Conservation (phyloP, 2,329 filamentous ascomycete species). For the Aspergillus arachidicola region DNA sequence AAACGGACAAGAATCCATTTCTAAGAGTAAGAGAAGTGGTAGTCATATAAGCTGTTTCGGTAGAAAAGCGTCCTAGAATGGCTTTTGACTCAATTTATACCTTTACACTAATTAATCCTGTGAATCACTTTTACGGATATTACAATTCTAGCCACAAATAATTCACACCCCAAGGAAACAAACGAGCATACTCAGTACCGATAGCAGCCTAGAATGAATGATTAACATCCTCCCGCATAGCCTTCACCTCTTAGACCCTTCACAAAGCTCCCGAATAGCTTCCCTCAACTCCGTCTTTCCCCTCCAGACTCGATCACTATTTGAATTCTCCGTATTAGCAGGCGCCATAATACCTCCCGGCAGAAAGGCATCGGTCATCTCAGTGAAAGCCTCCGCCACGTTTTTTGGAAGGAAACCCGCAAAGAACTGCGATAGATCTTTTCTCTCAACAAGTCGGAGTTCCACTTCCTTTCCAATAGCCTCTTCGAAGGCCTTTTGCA, state of each 20-base stretch:
- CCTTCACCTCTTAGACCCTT: neutral
- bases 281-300: conserved; percentile 8
- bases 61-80: neutral
- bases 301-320: neutral
- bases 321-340: neutral
- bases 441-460: conserved; percentile 10
- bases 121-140: neutral
- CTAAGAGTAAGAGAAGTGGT: neutral
- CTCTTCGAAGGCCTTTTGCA: conserved; percentile 13
- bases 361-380: conserved; percentile 19
- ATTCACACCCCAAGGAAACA: neutral
- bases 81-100: neutral
- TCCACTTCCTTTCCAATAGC: conserved; percentile 14
- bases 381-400: conserved; percentile 12
- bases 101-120: neutral
- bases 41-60: neutral
- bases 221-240: no score
- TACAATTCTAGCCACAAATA: neutral
- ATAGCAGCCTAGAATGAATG: neutral
- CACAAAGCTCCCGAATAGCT: neutral
- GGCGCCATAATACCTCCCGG: conserved; percentile 10
- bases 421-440: conserved; percentile 12
- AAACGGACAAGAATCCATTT: neutral
- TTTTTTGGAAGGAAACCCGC: conserved; percentile 9
- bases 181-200: neutral